Evolutionary conservation across 768 basidiomycete species (phyloP), one percentile per base, ranked within the genome.

Genomic region (Trametes elegans): DNA sequence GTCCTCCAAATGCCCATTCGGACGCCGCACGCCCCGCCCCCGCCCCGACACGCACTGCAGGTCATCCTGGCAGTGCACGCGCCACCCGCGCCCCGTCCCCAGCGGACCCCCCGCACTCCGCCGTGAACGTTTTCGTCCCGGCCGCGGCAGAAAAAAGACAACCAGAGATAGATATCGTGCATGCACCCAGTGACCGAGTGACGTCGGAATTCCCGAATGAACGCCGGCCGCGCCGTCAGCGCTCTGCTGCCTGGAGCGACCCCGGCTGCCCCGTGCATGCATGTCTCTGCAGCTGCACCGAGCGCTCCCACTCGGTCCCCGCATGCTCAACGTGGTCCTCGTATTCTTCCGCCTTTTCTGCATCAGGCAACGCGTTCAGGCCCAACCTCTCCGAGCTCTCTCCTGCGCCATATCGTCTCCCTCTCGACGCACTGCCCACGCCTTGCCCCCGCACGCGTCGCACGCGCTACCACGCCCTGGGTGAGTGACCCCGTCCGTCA

Each of bases 171-270:
- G 21, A 18, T 38, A 28, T 27, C 21, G 28, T 24, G 32, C 28
- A 28, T 24, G 26, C 14, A 3, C 35, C 4, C 14, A 43, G 23
- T 32, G n/a, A 41, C 21, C 18, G 9, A 42, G 35, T 46, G 55
- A 57, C 55, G 55, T 45, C 55, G 55, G n/a, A 51, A 45, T 34
- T 45, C 32, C 48, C 48, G 55, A 50, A 38, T 50, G 55, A 51
- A 57, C 55, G 48, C 55, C 55, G 55, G 43, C 32, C 52, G 35
- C 40, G 52, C 35, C 47, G 44, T 40, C 35, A 27, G 35, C 48
- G 38, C 39, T 28, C 52, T 52, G 38, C 49, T 28, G 34, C 19
- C 28, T 55, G 46, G 54, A 55, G 54, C 40, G 31, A 49, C 54
- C 46, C 47, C 46, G 41, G 47, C 29, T 27, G 38, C 31, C 34